Base-by-base conservation (phyloP, 2,329 filamentous ascomycete genomes). In the Cordyceps militaris region DNA sequence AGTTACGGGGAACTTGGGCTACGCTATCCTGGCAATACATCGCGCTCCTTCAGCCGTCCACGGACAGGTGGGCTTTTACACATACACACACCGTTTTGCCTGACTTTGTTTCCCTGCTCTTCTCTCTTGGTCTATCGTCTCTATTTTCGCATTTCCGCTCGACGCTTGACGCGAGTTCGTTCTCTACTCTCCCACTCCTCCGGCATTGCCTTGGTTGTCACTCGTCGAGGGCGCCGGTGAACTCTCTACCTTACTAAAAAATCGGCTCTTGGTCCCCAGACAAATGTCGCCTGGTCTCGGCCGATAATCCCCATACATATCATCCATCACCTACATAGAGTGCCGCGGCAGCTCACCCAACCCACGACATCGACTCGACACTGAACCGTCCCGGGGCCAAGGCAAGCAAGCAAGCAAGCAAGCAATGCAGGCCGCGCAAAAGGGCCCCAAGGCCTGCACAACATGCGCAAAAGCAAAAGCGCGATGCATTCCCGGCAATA, bases 401-500 rank as follows among this genome's bases (percentile, higher is more conserved):
- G 7, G 28, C n/a, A 19, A 3, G 13, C 47, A 36, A 54, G 9
- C 51, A 36, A 11, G 24, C 30, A 28, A 28, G n/a, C n/a, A n/a
- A 26, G 28, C 46, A n/a, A 65, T 67, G 65, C 60, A 70, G 57
- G 56, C 63, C 14, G 64, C 65, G 47, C 69, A 67, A 62, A 77
- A 74, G 60, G 77, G 77, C 13, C 77, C 78, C 3, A 74, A 76
- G 62, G 78, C 78, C 44, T 80, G 78, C 63, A 70, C 70, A 1
- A 79, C 76, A 1, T 80, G 78, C 63, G 78, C 78, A 59, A 78
- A 74, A 62, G 78, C 78, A n/a, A 80, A 80, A 64, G 73, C 76
- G 30, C 71, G 77, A 63, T 80, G 78, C 46, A 74, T 78, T 26
- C 69, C 75, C 0, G 74, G 77, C 30, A 55, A n/a, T 3, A 72